Evolutionary conservation across 2,329 filamentous ascomycete species (phyloP).

Genomic region (Colletotrichum sp.): DNA sequence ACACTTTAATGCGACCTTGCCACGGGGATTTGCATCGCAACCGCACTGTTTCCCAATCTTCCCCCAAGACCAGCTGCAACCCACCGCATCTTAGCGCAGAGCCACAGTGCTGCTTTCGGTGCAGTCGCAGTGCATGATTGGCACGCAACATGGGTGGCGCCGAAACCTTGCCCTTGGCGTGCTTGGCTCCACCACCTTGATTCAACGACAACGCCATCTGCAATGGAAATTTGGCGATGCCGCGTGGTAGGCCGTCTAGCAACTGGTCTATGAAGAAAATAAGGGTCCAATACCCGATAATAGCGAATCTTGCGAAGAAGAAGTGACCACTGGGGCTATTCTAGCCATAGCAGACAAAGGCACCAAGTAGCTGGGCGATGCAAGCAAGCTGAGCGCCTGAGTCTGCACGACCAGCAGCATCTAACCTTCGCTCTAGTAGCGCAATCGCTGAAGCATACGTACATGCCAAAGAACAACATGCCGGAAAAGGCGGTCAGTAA

Average conservation of each 20-base stretch:
- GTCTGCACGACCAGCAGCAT: accelerated
- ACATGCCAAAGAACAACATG: accelerated
- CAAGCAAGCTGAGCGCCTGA: neutral
- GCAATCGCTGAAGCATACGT: neutral
- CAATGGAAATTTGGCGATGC: neutral
- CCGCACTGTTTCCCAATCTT: neutral
- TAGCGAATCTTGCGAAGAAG: accelerated
- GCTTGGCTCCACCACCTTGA: neutral
- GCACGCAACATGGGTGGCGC: neutral
- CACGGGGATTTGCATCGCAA: neutral
- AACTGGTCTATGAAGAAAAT: accelerated
- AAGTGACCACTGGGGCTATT: accelerated
- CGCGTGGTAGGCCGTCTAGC: neutral
- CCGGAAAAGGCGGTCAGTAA: accelerated
- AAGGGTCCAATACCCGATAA: accelerated
- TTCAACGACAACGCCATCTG: neutral
- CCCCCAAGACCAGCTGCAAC: neutral
- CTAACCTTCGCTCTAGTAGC: neutral
- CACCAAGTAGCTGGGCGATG: too few relatives aligned
- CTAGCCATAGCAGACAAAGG: accelerated
- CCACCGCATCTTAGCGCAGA: neutral
- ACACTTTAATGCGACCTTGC: neutral
- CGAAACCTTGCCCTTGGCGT: neutral
- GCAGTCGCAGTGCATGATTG: neutral
- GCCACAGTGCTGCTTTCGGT: neutral